Base-by-base conservation (phyloP, 139 green algal species). In the Coelastrella sp. region DNA sequence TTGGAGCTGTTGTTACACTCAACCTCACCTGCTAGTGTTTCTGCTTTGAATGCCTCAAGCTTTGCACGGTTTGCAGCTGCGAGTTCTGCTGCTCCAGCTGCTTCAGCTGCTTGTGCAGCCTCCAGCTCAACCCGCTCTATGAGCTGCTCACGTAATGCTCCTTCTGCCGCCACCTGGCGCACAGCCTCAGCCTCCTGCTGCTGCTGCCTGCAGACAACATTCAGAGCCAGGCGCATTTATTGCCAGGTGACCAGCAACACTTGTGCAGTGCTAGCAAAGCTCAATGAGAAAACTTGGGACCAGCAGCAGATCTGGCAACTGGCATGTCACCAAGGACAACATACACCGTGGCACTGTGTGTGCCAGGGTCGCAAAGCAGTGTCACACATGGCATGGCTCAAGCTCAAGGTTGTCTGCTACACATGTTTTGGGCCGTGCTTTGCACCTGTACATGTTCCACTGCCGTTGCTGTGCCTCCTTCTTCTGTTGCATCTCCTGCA, bases 41-140 rank as follows among this genome's bases (percentile, higher is more conserved):
- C 81, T 27, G 81, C 81, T 35, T 86, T 86, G 60, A 86, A 86
- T 12, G 66, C 84, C 9, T 80, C 84, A 25, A 82, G 66, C 84
- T 81, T 79, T 4, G 66, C 84, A 57, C 84, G 35, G 15, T 89
- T 81, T 20, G 24, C 66, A 76, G 60, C 81, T 8, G 81, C 81
- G 8, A n/a, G 60, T 24, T n/a, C 81, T 11, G 81, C 81, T 60
- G 81, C 81, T 14, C 22, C 81, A 27, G 81, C 81, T 57, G 81
- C 81, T 66, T 59, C 81, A 24, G 58, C 81, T 24, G 81, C 81
- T 66, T 86, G 11, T 60, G 81, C 81, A 60, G 81, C 81, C 35
- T 65, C 81, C 24, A 86, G 24, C 81, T 86, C 81, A 9, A 59
- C 81, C 10, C 81, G 58, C 66, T 86, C 81, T 60, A 86, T 75